Conservation (phyloP, 768 basidiomycete species). For the Auriscalpium orientale region DNA sequence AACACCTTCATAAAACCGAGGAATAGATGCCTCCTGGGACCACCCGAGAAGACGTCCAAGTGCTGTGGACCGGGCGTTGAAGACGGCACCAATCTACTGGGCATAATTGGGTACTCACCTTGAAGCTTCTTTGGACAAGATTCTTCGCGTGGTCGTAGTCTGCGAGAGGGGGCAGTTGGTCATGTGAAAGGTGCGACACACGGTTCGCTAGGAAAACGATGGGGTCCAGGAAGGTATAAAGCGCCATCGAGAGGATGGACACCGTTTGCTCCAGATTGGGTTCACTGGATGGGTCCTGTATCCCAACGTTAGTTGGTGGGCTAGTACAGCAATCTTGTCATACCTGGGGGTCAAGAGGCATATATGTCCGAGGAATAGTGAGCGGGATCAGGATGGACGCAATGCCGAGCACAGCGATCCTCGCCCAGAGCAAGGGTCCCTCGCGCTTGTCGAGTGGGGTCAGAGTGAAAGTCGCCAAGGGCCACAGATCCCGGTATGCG, state of each 20-base stretch:
- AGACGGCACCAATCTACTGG: not conserved
- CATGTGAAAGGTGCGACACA: slow-evolving; percentile 36
- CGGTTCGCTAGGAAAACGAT: slow-evolving; percentile 36
- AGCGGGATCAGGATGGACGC: not conserved
- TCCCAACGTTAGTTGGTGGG: not conserved
- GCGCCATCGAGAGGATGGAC: slow-evolving; percentile 25
- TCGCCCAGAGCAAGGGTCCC: not conserved
- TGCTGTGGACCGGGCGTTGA: slow-evolving; percentile 12
- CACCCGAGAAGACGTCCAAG: slow-evolving; percentile 18
- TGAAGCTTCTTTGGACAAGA: slow-evolving; percentile 16
- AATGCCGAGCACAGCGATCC: not conserved
- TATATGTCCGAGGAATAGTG: not conserved
- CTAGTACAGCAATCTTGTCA: not conserved
- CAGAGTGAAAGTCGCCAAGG: not conserved
- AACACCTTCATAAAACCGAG: slow-evolving; percentile 19
- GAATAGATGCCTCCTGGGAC: slow-evolving; percentile 16
- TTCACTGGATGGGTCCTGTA: slow-evolving; percentile 18
- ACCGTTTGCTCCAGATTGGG: slow-evolving; percentile 26
- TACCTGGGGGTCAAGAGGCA: not conserved
- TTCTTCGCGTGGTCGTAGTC: slow-evolving; percentile 36
- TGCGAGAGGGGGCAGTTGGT: slow-evolving; percentile 39
- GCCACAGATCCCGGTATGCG: not conserved
- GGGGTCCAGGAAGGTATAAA: slow-evolving; percentile 48
- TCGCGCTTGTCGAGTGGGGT: not conserved
- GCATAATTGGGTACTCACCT: slow-evolving; percentile 23